phyloP scores from a whole-genome alignment of 805 yeast genomes.

The Lachancea sp. region DNA sequence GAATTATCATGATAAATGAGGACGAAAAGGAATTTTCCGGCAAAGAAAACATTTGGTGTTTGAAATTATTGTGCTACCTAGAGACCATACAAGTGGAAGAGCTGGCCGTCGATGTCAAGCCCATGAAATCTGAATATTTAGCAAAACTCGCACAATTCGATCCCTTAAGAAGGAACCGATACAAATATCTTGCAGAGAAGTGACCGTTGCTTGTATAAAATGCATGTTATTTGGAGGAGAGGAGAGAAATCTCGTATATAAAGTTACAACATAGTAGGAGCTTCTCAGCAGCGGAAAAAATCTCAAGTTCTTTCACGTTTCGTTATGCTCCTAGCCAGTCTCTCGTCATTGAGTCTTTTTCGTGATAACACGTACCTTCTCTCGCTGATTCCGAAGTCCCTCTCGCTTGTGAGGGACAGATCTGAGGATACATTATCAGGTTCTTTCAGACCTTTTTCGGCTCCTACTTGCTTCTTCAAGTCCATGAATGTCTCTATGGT shows the following conservation, averaged over 20 bases:
- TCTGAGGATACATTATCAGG: conserved; percentile 36
- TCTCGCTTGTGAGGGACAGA: conserved; percentile 36
- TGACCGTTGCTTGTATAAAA: neutral
- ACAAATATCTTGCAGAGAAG: conserved; percentile 35
- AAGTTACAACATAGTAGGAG: too few relatives aligned
- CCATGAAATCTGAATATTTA: conserved; percentile 28
- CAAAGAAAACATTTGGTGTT: conserved; percentile 66
- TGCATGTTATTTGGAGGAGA: neutral
- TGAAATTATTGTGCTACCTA: conserved; percentile 51
- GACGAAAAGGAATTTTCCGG: conserved; percentile 67
- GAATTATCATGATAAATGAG: conserved; percentile 57
- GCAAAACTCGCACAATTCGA: conserved; percentile 46
- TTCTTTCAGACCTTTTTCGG: conserved; percentile 29
- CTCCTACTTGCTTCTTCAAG: conserved; percentile 42
- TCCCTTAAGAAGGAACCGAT: conserved; percentile 59
- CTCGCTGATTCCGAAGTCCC: conserved; percentile 37
- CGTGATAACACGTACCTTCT: conserved; percentile 44
- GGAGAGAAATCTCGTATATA: too few relatives aligned
- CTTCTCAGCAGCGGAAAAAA: too few relatives aligned
- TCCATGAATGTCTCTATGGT: conserved; percentile 34
- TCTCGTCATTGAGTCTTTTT: conserved; percentile 7
- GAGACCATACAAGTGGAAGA: conserved; percentile 31
- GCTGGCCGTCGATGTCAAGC: conserved; percentile 31
- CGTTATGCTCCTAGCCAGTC: neutral
- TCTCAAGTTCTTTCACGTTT: conserved; percentile 4